Conservation (phyloP, 371 early-diverging fungal genomes). For the Rhizopus microsporus region DNA sequence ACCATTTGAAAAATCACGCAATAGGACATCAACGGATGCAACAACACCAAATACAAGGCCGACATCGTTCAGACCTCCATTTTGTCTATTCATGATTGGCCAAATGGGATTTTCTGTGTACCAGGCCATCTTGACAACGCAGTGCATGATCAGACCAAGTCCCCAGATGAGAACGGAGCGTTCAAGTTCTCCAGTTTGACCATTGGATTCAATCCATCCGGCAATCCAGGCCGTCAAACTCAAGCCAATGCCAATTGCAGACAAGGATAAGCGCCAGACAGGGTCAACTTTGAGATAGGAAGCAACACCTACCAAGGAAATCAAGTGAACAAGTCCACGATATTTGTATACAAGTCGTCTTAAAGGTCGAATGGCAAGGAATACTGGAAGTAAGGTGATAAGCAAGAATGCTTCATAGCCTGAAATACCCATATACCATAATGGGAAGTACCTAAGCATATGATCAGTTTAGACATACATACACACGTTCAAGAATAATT, state of each 20-base stretch:
- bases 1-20: constrained; percentile 38
- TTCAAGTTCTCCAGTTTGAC: constrained; percentile 58
- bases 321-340: constrained; percentile 58
- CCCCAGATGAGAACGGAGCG: constrained; percentile 65
- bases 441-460: constrained; percentile 62
- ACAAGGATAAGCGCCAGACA: constrained; percentile 58
- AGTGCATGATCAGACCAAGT: constrained; percentile 67
- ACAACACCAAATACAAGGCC: constrained; percentile 65
- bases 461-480: neutral
- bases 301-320: constrained; percentile 65
- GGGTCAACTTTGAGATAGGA: constrained; percentile 64
- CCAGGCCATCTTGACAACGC: constrained; percentile 74
- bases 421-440: constrained; percentile 86
- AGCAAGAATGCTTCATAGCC: constrained; percentile 79
- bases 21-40: constrained; percentile 55
- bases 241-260: constrained; percentile 62
- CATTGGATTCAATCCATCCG: constrained; percentile 57
- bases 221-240: constrained; percentile 62
- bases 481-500: neutral
- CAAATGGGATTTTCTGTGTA: constrained; percentile 81
- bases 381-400: constrained; percentile 57
- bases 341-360: constrained; percentile 57
- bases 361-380: constrained; percentile 65
- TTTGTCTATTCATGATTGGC: constrained; percentile 74
- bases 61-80: constrained; percentile 70